phyloP scores from a whole-genome alignment of 495 filamentous ascomycete species.

The Aspergillus panamensis region DNA sequence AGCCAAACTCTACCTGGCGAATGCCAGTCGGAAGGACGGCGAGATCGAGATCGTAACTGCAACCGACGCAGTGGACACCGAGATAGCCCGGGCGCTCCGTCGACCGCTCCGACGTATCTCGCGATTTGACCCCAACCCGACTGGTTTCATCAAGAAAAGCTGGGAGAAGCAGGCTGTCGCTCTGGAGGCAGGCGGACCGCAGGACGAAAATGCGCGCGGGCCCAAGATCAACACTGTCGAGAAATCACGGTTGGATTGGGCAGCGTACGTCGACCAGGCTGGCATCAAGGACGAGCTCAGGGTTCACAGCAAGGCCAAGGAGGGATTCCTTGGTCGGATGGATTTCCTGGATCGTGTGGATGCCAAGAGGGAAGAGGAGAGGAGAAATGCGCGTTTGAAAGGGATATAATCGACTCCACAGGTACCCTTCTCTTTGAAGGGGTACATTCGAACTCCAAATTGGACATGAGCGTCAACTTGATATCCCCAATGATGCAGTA shows the following conservation, averaged over 20 bases:
- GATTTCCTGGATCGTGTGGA: slow-evolving; percentile 87
- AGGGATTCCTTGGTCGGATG: slow-evolving; percentile 76
- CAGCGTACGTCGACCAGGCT: slow-evolving; percentile 84
- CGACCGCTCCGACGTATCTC: slow-evolving; percentile 71
- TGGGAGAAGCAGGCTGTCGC: slow-evolving; percentile 39
- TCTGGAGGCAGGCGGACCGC: slow-evolving; percentile 16
- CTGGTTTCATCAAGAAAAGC: slow-evolving; percentile 48
- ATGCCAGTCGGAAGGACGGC: slow-evolving; percentile 46
- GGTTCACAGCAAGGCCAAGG: slow-evolving; percentile 76
- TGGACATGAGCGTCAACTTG: background rate
- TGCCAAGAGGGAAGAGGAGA: slow-evolving; percentile 70
- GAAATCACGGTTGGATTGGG: slow-evolving; percentile 94
- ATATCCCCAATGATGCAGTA: no score
- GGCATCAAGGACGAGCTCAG: slow-evolving; percentile 90
- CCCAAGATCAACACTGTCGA: slow-evolving; percentile 94
- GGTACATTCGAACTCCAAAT: background rate
- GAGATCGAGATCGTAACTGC: slow-evolving; percentile 34
- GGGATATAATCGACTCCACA: slow-evolving; percentile 33
- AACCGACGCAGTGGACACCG: slow-evolving; percentile 12
- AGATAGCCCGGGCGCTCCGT: slow-evolving; percentile 39
- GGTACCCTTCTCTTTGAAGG: background rate
- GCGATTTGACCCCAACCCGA: slow-evolving; percentile 71
- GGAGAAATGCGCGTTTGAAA: slow-evolving; percentile 57
- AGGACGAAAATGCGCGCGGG: slow-evolving; percentile 48
- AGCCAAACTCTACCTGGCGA: slow-evolving; percentile 69